A percentile compares a stretch with the other conserved stretches of the same genome.
phyloP scores from a whole-genome alignment of 306 rosid genomes.

The Malus fusca region DNA sequence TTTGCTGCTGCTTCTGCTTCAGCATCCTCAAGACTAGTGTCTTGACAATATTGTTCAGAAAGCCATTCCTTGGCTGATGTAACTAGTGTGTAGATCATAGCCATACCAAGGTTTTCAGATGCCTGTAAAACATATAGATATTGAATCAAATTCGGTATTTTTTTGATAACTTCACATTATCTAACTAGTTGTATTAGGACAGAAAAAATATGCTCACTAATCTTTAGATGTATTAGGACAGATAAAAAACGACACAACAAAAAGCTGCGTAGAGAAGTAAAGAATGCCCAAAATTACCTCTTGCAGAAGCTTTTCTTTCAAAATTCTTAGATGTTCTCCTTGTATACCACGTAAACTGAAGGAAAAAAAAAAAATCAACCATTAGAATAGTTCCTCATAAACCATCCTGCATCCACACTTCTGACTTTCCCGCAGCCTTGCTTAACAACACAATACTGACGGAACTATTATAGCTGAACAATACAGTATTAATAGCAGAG shows the following conservation, averaged over 20 bases:
- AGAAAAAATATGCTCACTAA: neutral
- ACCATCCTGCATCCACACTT: neutral
- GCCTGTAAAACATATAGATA: constrained; percentile 44
- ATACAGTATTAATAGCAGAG: neutral
- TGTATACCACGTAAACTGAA: constrained; percentile 70
- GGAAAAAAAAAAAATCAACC: constrained; percentile 1
- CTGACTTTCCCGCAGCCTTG: neutral
- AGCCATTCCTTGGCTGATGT: constrained; percentile 95
- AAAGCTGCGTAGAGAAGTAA: neutral
- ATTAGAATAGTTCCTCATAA: constrained; percentile 17
- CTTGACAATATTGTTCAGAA: constrained; percentile 62
- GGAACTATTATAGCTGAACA: neutral
- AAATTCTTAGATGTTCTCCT: constrained; percentile 56
- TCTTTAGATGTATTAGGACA: neutral
- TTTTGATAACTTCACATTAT: neutral
- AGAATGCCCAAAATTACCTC: constrained; percentile 49
- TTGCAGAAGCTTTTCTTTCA: constrained; percentile 76
- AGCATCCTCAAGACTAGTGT: constrained; percentile 34
- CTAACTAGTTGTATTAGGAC: neutral
- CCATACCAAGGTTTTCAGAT: constrained; percentile 98
- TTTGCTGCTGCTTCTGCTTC: constrained; percentile 84
- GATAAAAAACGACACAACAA: neutral
- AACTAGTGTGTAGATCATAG: constrained; percentile 95
- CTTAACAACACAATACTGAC: neutral
- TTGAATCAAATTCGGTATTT: neutral